phyloP scores from a whole-genome alignment of 495 filamentous ascomycete species.

The Aspergillus egyptiacus region DNA sequence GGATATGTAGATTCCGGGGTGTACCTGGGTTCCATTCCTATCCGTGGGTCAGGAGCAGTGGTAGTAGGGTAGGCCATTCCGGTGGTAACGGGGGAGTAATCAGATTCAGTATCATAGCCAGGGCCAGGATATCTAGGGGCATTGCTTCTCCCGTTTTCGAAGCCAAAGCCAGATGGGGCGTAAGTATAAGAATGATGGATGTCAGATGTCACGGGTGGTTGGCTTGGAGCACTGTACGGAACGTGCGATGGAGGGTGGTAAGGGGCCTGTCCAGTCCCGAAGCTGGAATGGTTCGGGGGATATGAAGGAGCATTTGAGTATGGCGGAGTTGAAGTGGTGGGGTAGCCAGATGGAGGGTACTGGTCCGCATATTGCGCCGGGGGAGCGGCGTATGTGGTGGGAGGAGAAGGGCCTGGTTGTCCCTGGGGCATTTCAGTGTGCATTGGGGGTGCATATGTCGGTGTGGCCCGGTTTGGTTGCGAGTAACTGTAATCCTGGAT shows the following conservation, averaged over 20 bases:
- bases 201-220: conserved; percentile 36
- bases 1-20: conserved; percentile 35
- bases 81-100: conserved; percentile 41
- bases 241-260: conserved; percentile 35
- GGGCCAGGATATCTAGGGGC: conserved; percentile 44
- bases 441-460: conserved; percentile 30
- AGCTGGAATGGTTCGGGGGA: conserved; percentile 35
- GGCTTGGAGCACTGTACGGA: conserved; percentile 33
- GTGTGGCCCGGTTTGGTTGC: conserved; percentile 34
- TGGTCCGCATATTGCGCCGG: conserved; percentile 34
- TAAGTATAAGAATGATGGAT: conserved; percentile 42
- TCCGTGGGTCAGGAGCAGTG: conserved; percentile 42
- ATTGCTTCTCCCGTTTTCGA: conserved; percentile 40
- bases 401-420: conserved; percentile 38
- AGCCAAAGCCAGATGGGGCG: conserved; percentile 33
- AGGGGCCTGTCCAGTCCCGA: conserved; percentile 31
- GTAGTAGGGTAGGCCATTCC: conserved; percentile 42
- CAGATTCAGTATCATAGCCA: conserved; percentile 41
- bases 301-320: conserved; percentile 33
- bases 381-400: conserved; percentile 35
- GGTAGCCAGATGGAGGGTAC: conserved; percentile 33
- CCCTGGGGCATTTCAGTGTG: conserved; percentile 36
- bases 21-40: conserved; percentile 47
- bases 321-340: conserved; percentile 32
- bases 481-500: conserved; percentile 39